Evolutionary conservation across 2,329 filamentous ascomycete genomes (phyloP), one percentile per base, ranked within the genome.

Genomic region (Aureobasidium vineae): DNA sequence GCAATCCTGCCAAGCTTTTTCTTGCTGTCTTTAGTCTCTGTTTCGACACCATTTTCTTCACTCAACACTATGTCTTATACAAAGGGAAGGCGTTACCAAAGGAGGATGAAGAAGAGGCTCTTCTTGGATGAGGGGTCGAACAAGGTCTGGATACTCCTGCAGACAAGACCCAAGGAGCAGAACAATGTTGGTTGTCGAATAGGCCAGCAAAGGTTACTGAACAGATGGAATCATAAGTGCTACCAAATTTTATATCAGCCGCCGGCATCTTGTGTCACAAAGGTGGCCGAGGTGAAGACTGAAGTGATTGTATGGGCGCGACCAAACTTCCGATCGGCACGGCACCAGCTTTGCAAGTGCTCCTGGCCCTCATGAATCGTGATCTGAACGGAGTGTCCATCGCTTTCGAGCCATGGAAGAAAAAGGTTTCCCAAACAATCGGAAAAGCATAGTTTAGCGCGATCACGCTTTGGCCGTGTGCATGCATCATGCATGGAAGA

Each of bases 1-100:
- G 93, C 1, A 98, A 98, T 76, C 91, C 92, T 0, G 89, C 95
- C 71, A 99, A 98, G 80, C 87, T 98, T 67, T 87, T 88, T 2
- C 83, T 98, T 49, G 90, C 91, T 16, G 94, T 96, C 73, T 86
- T 97, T 53, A 92, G 88, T 67, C 89, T 98, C 72, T 76, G 91
- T 2, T 98, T 97, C 76, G 94, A 98, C 75, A 70, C 90, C 38
- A 82, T 97, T 57, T 98, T 98, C 75, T 89, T 98, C 61, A 73
- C 85, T 5, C 95, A 99, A 79, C 95, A 98, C 78, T 98, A 93
- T 72, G 80, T 93, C 41, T 77, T 97, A 23, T 98, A 97, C 74
- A 77, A 75, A 68, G 74, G 19, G 70, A 73, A 10, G 71, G 74
- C 5, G 70, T 72, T 45, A 66, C 71, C 67, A 68, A 63, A 28